Evolutionary conservation across 2,329 filamentous ascomycete genomes (phyloP).

Genomic region (Microsporum ferrugineum): DNA sequence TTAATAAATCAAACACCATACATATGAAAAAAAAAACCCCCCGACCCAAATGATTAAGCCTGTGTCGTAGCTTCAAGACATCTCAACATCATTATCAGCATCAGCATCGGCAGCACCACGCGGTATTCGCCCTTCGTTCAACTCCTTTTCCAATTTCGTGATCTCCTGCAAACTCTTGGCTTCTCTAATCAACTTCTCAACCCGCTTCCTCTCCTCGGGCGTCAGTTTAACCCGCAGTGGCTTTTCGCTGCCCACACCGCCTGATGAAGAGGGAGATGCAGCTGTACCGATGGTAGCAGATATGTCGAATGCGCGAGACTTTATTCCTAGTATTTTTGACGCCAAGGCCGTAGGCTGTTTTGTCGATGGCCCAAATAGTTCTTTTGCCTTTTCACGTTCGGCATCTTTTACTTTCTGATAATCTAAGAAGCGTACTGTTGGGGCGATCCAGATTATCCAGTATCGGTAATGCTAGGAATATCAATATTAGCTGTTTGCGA

Average conservation of each 20-base stretch:
- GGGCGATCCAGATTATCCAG: conserved; percentile 82
- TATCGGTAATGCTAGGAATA: conserved; percentile 67
- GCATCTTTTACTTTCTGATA: conserved; percentile 81
- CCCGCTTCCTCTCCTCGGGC: conserved; percentile 71
- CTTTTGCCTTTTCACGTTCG: conserved; percentile 62
- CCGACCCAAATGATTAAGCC: background rate
- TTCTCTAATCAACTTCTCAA: conserved; percentile 77
- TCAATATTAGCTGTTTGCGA: background rate
- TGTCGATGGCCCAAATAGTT: conserved; percentile 65
- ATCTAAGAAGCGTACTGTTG: conserved; percentile 78
- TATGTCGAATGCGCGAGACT: conserved; percentile 63
- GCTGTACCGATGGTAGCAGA: conserved; percentile 29
- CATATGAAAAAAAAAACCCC: background rate
- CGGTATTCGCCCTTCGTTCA: conserved; percentile 80
- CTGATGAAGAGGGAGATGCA: conserved; percentile 17
- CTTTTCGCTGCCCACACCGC: conserved; percentile 41
- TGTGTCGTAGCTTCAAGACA: conserved; percentile 18
- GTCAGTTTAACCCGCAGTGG: conserved; percentile 74
- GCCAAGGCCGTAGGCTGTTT: conserved; percentile 72
- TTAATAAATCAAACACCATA: conserved; percentile 1
- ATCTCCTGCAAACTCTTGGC: conserved; percentile 87
- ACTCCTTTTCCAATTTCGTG: conserved; percentile 74
- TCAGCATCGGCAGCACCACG: conserved; percentile 41
- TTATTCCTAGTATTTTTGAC: conserved; percentile 70
- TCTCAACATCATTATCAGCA: conserved; percentile 29